Evolutionary conservation across 768 basidiomycete species (phyloP), one percentile per base, ranked within the genome.

Genomic region (Hygrophorus russula): DNA sequence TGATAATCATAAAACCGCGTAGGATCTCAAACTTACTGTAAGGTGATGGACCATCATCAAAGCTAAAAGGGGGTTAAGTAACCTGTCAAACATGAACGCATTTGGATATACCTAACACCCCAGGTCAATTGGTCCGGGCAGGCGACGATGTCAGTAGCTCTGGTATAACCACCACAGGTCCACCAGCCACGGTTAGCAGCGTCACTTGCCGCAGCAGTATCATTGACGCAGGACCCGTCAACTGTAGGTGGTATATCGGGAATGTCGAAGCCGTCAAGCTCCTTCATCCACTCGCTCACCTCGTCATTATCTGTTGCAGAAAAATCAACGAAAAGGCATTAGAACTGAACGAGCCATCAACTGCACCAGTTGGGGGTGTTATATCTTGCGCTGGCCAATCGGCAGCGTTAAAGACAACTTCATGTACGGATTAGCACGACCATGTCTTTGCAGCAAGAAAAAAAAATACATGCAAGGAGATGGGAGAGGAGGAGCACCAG

Each of bases 21-120:
- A 36, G n/a, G 42, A 38, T 13, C 39, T 20, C 10, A 13, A n/a
- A 73, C 82, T 63, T 54, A 82, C 80, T 96, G 61, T 84, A 89
- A 13, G 69, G 72, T 42, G 75, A 77, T 30, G 93, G 94, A 19
- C 93, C 92, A 54, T 96, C 92, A 55, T 91, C 88, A 55, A 82
- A 86, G 58, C 78, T 78, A 50, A 30, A 13, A 29, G 11, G 33
- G 1, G n/a, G 30, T 28, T 15, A 38, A 44, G 31, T 17, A n/a
- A 34, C 27, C 45, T 28, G 24, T 48, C 44, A 48, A 36, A 31
- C 7, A 3, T 18, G 28, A 24, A 41, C n/a, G n/a, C 20, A n/a
- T 17, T 34, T 42, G 42, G 3, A 41, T 54, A 36, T 53, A 71
- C 69, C 69, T 76, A 51, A 88, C 75, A 57, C 86, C 87, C 87